These are phyloP conservation scores for Aeschynomene evenia DNA, from an alignment of 306 rosid species.

Conservation along the genomic window DNA sequence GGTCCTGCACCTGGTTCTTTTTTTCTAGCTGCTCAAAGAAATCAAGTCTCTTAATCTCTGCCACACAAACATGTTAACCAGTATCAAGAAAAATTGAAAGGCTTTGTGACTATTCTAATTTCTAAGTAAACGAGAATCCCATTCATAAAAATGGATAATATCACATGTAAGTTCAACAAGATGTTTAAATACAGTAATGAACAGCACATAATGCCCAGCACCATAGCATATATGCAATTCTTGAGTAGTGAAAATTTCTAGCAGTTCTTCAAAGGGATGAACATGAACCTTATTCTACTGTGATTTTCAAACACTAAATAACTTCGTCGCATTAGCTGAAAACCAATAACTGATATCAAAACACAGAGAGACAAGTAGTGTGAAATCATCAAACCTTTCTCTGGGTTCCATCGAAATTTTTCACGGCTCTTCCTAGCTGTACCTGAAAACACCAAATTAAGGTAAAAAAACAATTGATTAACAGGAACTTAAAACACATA, in stretches of 20 bases:
- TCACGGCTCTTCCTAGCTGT: conserved; percentile 36
- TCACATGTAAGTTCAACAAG: too few relatives aligned
- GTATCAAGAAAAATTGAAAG: conserved; percentile 5
- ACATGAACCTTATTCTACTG: neutral
- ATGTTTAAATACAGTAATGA: too few relatives aligned
- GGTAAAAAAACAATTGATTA: neutral
- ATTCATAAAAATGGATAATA: conserved; percentile 4
- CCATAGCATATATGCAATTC: neutral
- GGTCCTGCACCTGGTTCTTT: conserved; percentile 34
- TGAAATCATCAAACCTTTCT: conserved; percentile 49
- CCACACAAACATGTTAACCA: conserved; percentile 31
- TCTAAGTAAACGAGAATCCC: conserved; percentile 1
- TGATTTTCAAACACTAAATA: neutral
- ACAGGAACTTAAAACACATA: conserved; percentile 14
- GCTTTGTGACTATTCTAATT: neutral
- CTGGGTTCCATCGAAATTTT: conserved; percentile 65
- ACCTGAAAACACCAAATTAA: conserved; percentile 45
- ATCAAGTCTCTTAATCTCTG: conserved; percentile 42
- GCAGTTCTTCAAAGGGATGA: neutral
- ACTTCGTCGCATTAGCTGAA: neutral
- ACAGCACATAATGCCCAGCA: too few relatives aligned
- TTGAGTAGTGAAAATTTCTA: conserved; percentile 6
- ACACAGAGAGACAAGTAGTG: neutral
- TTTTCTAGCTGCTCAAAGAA: conserved; percentile 41
- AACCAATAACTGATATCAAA: neutral